These are phyloP conservation scores for Colletotrichum echinochloae DNA, from an alignment of 2,329 filamentous ascomycete genomes.

Conservation along the genomic window DNA sequence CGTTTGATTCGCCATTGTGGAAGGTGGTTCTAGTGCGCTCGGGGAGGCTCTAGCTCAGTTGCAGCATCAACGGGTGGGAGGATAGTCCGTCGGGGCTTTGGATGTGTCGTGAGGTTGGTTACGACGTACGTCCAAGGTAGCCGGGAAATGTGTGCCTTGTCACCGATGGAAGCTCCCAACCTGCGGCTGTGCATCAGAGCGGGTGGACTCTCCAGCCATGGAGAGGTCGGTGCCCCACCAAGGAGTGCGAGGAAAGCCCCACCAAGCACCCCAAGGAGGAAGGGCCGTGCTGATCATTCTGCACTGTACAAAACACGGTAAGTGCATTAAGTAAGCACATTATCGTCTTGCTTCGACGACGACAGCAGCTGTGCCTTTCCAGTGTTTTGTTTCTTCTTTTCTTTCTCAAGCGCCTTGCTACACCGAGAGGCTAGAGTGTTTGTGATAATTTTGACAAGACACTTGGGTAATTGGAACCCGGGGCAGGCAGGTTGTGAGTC, in stretches of 20 bases:
- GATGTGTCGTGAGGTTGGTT: slow-evolving; percentile 40
- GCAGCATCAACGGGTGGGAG: slow-evolving; percentile 32
- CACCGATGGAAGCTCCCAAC: slow-evolving; percentile 41
- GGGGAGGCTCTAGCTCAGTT: slow-evolving; percentile 27
- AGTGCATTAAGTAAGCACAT: slow-evolving; percentile 16
- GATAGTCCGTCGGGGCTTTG: slow-evolving; percentile 20
- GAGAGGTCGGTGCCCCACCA: slow-evolving; percentile 40
- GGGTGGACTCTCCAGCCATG: slow-evolving; percentile 39
- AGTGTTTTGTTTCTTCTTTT: not conserved
- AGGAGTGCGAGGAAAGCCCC: slow-evolving; percentile 23
- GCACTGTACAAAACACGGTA: slow-evolving; percentile 14
- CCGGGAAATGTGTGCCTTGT: slow-evolving; percentile 41
- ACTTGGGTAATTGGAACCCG: not conserved
- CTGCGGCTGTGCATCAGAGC: slow-evolving; percentile 42
- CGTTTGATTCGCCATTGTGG: slow-evolving; percentile 91
- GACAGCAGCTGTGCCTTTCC: not conserved
- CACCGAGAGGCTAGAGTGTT: not conserved
- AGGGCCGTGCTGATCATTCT: not conserved
- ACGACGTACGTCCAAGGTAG: slow-evolving; percentile 42
- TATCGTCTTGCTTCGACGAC: not conserved
- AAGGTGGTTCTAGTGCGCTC: slow-evolving; percentile 30
- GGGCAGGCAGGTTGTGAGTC: not conserved
- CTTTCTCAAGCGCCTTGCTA: no score
- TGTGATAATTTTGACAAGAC: not conserved
- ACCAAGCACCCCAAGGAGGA: slow-evolving; percentile 23